Base-by-base conservation (phyloP, 78 protist species). In the slime mould (Dictyostelium discoideum) region DNA sequence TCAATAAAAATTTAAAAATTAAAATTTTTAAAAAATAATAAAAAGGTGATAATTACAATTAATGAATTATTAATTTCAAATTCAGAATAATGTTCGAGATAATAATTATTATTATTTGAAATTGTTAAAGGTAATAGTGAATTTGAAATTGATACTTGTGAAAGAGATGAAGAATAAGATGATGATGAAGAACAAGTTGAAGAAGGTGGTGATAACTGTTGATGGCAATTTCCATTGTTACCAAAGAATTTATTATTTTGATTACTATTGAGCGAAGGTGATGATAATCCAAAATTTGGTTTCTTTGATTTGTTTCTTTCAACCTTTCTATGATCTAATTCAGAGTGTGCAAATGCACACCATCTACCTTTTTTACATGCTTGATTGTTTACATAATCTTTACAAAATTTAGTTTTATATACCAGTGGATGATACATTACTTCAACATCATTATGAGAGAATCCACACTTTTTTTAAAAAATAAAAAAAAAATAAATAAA, bases 281-380 rank as follows among this genome's bases (percentile, higher is more conserved):
- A 5, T 54, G 65, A 20, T 20, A 20, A 60, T 60, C 10, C 39
- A 69, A 24, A 26, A 24, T 69, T 69, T 11, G 39, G 8, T 69
- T 69, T 69, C 77, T 69, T 69, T 69, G 77, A 24, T 37, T 69
- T 85, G 13, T 13, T 72, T 10, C 16, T 63, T 3, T 63, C 40
- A 14, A 40, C 16, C 6, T 32, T 29, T 72, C 95, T 80, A 3
- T 65, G 42, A 73, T 90, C 95, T 4, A 14, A 9, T 18, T 82
- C 89, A 22, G 84, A 86, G 76, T 90, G 95, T 4, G 88, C 87
- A 90, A 82, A 90, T 14, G 88, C 88, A 29, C 95, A 90, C 95
- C 95, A 90, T 67, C 94, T 39, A 26, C 88, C 84, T 39, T 90
- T 90, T 83, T 90, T 90, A 29, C 95, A 90, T 18, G 73, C 67